Percentiles rank a stretch among this genome's conserved stretches.
Conservation (phyloP, 148 eudicot species). For the Rhododendron williamsianum region DNA sequence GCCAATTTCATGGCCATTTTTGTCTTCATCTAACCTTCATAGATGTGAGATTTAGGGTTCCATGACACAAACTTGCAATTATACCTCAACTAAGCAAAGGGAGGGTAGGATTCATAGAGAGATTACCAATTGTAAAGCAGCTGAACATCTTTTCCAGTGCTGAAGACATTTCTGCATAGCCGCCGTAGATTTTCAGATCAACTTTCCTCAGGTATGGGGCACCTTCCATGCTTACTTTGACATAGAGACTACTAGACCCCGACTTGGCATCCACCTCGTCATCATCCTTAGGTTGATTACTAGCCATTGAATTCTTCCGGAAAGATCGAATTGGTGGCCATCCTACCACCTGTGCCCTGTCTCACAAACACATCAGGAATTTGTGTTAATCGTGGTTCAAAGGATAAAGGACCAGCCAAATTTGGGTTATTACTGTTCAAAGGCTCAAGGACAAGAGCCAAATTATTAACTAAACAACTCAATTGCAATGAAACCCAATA, state of each 20-base stretch:
- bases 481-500: not conserved
- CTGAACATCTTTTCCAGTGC: conserved; percentile 67
- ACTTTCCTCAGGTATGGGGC: conserved; percentile 69
- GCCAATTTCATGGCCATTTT: not conserved
- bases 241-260: conserved; percentile 39
- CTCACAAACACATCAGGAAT: not conserved
- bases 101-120: not conserved
- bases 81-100: not conserved
- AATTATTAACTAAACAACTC: not conserved
- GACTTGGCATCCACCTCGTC: conserved; percentile 27
- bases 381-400: not conserved
- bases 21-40: not conserved
- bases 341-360: conserved; percentile 62
- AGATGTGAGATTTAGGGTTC: not conserved
- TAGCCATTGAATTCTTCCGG: conserved; percentile 53
- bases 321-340: conserved; percentile 76
- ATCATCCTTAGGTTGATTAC: conserved; percentile 26
- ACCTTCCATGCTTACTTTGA: conserved; percentile 70
- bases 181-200: conserved; percentile 39
- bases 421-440: conserved; percentile 4
- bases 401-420: conserved; percentile 1
- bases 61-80: not conserved
- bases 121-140: conserved; percentile 54
- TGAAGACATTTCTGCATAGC: conserved; percentile 46
- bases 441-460: not conserved